A percentile compares a stretch with the other conserved stretches of the same genome.
phyloP scores from a whole-genome alignment of 805 yeast genomes.

The Metschnikowia matae region DNA sequence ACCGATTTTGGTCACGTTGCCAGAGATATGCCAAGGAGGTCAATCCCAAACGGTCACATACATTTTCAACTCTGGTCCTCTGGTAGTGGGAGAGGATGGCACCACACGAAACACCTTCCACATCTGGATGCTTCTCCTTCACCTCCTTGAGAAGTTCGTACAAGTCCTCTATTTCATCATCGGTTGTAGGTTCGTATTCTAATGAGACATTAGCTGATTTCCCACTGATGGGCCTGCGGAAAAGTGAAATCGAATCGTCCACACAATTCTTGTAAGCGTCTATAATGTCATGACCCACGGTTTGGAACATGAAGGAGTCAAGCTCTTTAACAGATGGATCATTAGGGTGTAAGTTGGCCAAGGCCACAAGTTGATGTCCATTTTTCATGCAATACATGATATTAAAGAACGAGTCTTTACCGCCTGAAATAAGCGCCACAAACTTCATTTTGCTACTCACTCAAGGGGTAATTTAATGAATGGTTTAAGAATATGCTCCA shows the following conservation, averaged over 20 bases:
- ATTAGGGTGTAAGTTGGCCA: slow-evolving; percentile 79
- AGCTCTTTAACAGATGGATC: slow-evolving; percentile 49
- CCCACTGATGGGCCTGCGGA: slow-evolving; percentile 62
- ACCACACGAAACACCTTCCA: slow-evolving; percentile 89
- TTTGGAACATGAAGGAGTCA: slow-evolving; percentile 96
- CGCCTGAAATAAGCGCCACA: slow-evolving; percentile 90
- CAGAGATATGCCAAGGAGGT: slow-evolving; percentile 75
- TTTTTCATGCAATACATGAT: slow-evolving; percentile 78
- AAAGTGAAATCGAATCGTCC: slow-evolving; percentile 63
- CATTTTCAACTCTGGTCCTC: slow-evolving; percentile 88
- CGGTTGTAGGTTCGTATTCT: slow-evolving; percentile 62
- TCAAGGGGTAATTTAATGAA: not conserved
- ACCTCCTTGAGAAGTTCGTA: slow-evolving; percentile 50
- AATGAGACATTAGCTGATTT: slow-evolving; percentile 57
- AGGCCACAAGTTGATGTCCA: slow-evolving; percentile 81
- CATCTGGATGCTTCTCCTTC: slow-evolving; percentile 54
- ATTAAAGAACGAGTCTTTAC: slow-evolving; percentile 92
- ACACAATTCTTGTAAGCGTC: slow-evolving; percentile 62
- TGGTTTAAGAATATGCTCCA: slow-evolving; percentile 1
- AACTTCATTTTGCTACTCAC: slow-evolving; percentile 60
- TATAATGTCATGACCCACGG: slow-evolving; percentile 87
- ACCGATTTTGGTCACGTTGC: slow-evolving; percentile 79
- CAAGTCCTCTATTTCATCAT: slow-evolving; percentile 89
- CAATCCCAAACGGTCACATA: slow-evolving; percentile 69
- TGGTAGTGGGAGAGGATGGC: slow-evolving; percentile 96